Conservation (phyloP, 202 grass and related monocot genomes). For the Elaeis oleifera region DNA sequence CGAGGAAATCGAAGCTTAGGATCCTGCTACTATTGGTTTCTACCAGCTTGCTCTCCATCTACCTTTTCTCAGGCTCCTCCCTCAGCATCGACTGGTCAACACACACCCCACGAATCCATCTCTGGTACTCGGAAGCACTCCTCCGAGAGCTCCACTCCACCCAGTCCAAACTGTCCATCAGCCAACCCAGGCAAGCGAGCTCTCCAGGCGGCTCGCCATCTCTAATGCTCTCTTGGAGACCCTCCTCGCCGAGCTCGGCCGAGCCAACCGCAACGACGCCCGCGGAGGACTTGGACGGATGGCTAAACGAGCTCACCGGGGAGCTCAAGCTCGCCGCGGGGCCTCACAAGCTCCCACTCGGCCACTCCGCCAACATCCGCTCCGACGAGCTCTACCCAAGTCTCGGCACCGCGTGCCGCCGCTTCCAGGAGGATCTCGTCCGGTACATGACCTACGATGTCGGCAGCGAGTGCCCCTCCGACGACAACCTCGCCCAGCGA, state of each 20-base stretch:
- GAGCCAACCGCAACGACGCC: neutral
- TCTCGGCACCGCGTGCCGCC: conserved; percentile 38
- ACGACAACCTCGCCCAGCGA: conserved; percentile 41
- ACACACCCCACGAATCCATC: conserved; percentile 31
- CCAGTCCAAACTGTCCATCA: conserved; percentile 24
- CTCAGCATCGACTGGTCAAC: conserved; percentile 8
- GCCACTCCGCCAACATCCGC: conserved; percentile 30
- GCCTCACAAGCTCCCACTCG: conserved; percentile 42
- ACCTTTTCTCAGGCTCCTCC: conserved; percentile 37
- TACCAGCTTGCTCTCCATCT: conserved; percentile 43
- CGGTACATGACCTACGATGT: conserved; percentile 43
- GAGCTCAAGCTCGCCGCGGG: conserved; percentile 48
- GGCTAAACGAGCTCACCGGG: conserved; percentile 29
- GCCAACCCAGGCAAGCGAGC: conserved; percentile 26
- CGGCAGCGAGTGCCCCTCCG: conserved; percentile 52
- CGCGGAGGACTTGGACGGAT: neutral
- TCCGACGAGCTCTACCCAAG: conserved; percentile 31
- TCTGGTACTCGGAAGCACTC: conserved; percentile 39
- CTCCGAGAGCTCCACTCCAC: conserved; percentile 50
- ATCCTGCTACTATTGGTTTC: conserved; percentile 18
- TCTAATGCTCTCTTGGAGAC: conserved; percentile 47
- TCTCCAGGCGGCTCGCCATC: conserved; percentile 28
- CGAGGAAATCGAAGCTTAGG: conserved; percentile 5
- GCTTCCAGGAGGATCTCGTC: conserved; percentile 40
- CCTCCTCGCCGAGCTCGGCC: conserved; percentile 26